Evolutionary conservation across 1,139 yeast species (phyloP), one percentile per base, ranked within the genome.

Genomic region (Candida sanyaensis): DNA sequence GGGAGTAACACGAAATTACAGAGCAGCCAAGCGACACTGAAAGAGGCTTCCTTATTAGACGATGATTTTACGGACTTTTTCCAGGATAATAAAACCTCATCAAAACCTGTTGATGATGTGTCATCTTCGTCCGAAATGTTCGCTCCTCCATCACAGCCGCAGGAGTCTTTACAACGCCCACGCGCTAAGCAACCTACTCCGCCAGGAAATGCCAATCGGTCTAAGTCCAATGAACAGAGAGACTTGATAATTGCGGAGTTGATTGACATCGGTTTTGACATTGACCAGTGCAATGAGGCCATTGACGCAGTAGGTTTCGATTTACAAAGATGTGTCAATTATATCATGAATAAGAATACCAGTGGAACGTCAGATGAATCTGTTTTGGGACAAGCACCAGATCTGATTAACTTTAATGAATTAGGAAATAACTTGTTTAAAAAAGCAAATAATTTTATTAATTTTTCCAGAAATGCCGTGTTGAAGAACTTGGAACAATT

Each of bases 221-320:
- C 29, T 6, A 24, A 23, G 11, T 32, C 46, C 1, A 21, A 33
- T 28, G 49, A 48, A n/a, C 50, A 49, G 13, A 55, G 57, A 39
- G 95, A 86, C 58, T 73, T 72, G 23, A 73, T 83, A 2, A 63
- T 88, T 26, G 93, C 93, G 0, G 88, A 84, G 56, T 70, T 89
- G 45, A 66, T 88, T 1, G 96, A 89, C 52, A 88, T 89, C 80
- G 96, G 96, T 1, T 89, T 89, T 58, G 68, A 85, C 1, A 68
- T 78, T 1, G 85, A 81, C 2, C 81, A 77, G 45, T 83, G 95
- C 4, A 77, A 74, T 38, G 69, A 71, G 7, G 96, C 96, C 0
- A 72, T 89, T 38, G 73, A 70, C 17, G 64, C 69, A 23, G 66
- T 71, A n/a, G 93, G 92, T 0, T 57, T 75, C 27, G 81, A 86